Evolutionary conservation across 2,329 filamentous ascomycete genomes (phyloP).

Genomic region (Diaporthe capsici): DNA sequence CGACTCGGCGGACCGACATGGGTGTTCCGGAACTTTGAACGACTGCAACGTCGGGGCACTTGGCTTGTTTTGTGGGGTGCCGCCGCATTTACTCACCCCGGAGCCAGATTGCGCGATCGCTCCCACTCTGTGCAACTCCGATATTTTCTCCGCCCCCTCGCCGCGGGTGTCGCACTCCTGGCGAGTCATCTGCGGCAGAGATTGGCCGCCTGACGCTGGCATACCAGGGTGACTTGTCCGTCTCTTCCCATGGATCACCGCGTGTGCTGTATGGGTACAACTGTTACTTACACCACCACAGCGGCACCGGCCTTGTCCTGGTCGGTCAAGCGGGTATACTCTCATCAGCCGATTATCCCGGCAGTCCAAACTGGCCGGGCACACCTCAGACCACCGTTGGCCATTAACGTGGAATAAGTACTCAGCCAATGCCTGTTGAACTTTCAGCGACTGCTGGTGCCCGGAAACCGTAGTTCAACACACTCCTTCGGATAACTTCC

Average conservation of each 20-base stretch:
- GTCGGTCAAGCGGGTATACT: constrained; percentile 18
- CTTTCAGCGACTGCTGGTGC: not conserved
- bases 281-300: not conserved
- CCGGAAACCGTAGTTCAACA: not conserved
- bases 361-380: not conserved
- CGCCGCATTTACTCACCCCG: constrained; percentile 42
- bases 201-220: constrained; percentile 3
- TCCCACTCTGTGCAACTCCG: constrained; percentile 40
- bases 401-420: constrained; percentile 8
- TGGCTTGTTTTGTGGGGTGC: constrained; percentile 39
- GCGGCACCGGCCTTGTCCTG: constrained; percentile 3
- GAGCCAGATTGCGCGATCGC: constrained; percentile 40
- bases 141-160: constrained; percentile 46
- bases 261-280: not conserved
- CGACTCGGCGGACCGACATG: constrained; percentile 22
- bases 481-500: not conserved
- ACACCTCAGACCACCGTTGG: not conserved
- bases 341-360: constrained; percentile 25
- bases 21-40: constrained; percentile 1
- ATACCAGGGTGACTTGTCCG: not conserved
- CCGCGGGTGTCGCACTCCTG: not conserved
- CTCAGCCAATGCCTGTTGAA: constrained; percentile 5
- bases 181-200: constrained; percentile 7
- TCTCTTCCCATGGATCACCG: not conserved
- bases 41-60: constrained; percentile 46